Base-by-base conservation (phyloP, 257 asterid genomes). In the Capsicum baccatum region DNA sequence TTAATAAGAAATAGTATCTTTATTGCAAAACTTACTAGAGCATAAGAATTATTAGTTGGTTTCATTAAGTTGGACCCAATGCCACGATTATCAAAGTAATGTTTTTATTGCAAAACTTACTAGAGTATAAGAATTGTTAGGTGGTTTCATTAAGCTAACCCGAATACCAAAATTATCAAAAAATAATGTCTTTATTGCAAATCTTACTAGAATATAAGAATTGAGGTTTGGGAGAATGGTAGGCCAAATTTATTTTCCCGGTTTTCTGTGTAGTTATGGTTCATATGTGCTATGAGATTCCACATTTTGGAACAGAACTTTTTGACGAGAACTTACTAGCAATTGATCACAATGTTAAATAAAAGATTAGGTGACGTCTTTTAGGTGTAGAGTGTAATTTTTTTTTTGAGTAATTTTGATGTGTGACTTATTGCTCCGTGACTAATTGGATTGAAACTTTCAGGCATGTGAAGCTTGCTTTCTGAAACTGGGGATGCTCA, bases 401-500 rank as follows among this genome's bases (percentile, higher is more conserved):
- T 74, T 74, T 39, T 74, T 26, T 50, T 74, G 80, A 50, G 64
- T 76, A 26, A 54, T 76, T 21, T 63, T 52, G 21, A 52, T 26
- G 48, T 76, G 81, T 26, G 44, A 26, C 64, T 76, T 76, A 52
- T 76, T 76, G 21, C 8, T 47, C 47, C 44, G 9, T 52, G 94
- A 79, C 88, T 89, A 80, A n/a, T 86, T 67, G 80, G 78, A 39
- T 44, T 83, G 37, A 21, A 50, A 42, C 79, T 79, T 63, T 81
- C 83, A 83, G 87, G 86, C 47, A 83, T 81, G 84, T 55, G 54
- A 48, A 80, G 82, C 85, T 73, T 5, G 86, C 86, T 85, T 83
- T 64, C 84, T 71, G 60, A 69, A 79, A 76, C 88, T 84, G 88
- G 91, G 79, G 90, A 88, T 89, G 85, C 92, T 92, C 91, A 85